phyloP scores from a whole-genome alignment of 2,329 filamentous ascomycete genomes.

The Aspergillus transmontanensis region DNA sequence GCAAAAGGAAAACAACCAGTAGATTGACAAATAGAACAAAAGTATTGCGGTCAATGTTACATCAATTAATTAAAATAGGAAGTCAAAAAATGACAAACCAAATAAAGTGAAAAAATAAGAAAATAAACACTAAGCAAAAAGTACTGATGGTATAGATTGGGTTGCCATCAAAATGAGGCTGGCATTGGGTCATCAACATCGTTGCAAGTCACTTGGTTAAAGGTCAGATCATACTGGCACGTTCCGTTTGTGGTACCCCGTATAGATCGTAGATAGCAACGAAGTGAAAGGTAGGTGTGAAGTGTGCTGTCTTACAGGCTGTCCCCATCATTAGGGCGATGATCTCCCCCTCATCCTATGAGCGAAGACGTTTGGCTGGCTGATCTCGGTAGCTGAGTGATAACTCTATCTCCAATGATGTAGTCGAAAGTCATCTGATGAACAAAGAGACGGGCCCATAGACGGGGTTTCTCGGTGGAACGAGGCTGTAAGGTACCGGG shows the following conservation, averaged over 20 bases:
- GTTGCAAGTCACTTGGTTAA: neutral
- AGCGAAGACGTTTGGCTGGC: neutral
- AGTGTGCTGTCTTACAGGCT: neutral
- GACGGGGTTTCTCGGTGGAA: neutral
- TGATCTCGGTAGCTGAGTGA: neutral
- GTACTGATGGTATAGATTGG: neutral
- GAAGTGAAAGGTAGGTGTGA: neutral
- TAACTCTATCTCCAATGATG: neutral
- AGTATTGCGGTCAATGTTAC: neutral
- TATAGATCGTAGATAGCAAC: neutral
- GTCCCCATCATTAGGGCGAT: neutral
- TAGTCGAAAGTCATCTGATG: neutral
- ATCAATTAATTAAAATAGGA: neutral
- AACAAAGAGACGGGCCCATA: neutral
- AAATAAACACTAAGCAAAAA: neutral
- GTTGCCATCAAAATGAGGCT: conserved; percentile 1
- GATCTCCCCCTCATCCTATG: neutral
- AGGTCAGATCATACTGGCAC: neutral
- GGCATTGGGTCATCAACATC: neutral
- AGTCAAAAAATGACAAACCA: neutral
- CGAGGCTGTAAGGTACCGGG: neutral
- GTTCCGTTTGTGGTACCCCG: neutral
- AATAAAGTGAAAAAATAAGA: neutral
- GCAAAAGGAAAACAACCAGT: neutral
- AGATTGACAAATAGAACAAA: neutral